Conservation (phyloP, 805 yeast species). For the Komagataella populi region DNA sequence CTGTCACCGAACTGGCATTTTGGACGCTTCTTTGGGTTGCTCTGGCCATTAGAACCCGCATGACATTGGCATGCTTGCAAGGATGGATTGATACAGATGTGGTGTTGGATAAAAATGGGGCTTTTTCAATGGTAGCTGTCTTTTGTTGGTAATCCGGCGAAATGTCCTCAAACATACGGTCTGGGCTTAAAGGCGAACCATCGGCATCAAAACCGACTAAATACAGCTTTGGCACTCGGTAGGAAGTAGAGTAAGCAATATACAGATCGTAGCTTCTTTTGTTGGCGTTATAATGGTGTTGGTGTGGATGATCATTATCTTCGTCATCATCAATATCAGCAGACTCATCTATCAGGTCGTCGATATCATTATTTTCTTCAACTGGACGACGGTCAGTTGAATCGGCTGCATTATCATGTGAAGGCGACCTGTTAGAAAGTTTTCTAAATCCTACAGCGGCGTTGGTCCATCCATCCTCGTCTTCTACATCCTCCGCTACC, state of each 20-base stretch:
- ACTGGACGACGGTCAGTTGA: conserved; percentile 15
- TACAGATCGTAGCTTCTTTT: conserved; percentile 76
- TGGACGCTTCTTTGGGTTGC: conserved; percentile 33
- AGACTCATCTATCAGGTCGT: conserved; percentile 20
- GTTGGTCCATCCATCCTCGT: conserved; percentile 49
- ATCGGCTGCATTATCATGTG: conserved; percentile 5
- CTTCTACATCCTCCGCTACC: conserved; percentile 5
- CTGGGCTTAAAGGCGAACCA: conserved; percentile 79
- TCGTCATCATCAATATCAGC: conserved; percentile 28
- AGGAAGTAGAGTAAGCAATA: conserved; percentile 87
- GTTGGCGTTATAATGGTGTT: conserved; percentile 13
- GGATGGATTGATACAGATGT: conserved; percentile 91
- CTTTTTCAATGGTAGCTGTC: conserved; percentile 89
- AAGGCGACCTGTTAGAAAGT: conserved; percentile 6
- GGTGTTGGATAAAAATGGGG: conserved; percentile 69
- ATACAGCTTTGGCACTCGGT: conserved; percentile 91
- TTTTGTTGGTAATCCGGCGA: conserved; percentile 85
- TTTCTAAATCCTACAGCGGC: conserved; percentile 12
- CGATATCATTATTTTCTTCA: conserved; percentile 26
- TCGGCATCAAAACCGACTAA: conserved; percentile 74
- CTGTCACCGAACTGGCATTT: conserved; percentile 14
- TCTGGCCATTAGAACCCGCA: conserved; percentile 73
- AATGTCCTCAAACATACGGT: conserved; percentile 91
- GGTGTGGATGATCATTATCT: conserved; percentile 19
- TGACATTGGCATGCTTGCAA: conserved; percentile 88